Evolutionary conservation across 1,284 basidiomycete species (phyloP), one percentile per base, ranked within the genome.

Genomic region (Mrakiaceae sp.): DNA sequence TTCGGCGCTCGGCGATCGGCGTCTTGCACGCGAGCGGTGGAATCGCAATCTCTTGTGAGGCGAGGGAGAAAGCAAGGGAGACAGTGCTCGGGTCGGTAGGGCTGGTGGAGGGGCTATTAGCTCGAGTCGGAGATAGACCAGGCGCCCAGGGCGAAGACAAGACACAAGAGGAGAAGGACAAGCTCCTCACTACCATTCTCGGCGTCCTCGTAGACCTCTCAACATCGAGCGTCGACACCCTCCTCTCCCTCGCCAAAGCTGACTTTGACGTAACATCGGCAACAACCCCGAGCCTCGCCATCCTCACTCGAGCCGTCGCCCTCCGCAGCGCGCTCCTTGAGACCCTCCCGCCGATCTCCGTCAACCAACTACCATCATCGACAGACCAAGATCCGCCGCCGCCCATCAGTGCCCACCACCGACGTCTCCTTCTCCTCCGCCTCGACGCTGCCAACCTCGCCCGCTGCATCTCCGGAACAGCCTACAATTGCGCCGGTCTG

Each of bases 401-500:
- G 63, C 12, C 52, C 65, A 40, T n/a, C 43, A 42, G 12, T 0
- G 57, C 53, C 10, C 49, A 60, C 50, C 47, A n/a, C 69, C 60
- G 47, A 44, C 40, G 4, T 16, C 50, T 6, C 44, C 14, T 16
- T 10, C 40, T 40, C 4, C 16, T 48, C 5, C 39, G 14, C 6
- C 12, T 10, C 46, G 58, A 53, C 47, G 40, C 67, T 14, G 64
- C 64, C 47, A 62, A 60, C 40, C 70, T 69, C 53, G 55, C 70
- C n/a, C 69, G 70, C 16, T 73, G 70, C 57, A 58, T 77, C 44
- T 72, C 74, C 3, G 72, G 66, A 9, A 70, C 71, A 4, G 74
- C 73, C 43, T 78, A 77, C 68, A 77, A 78, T 58, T 68, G 73
- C 57, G 78, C 72, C 6, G 73, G 72, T 14, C 70, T 70, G 48